Conservation (phyloP, 192 early-diverging fungal species). For the Coemansia umbellata region DNA sequence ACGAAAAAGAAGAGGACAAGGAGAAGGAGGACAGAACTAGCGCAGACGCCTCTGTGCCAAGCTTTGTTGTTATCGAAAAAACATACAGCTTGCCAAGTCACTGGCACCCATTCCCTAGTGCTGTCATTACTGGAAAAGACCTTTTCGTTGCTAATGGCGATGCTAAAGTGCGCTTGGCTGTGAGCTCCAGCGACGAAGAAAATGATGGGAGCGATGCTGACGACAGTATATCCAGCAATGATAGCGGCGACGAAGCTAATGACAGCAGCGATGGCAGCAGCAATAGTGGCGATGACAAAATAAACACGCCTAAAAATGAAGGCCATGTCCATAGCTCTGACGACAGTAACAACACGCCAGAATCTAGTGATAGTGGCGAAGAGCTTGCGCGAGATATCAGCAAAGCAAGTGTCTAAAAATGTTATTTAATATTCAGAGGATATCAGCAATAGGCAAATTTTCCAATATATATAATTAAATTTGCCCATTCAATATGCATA, state of each 20-base stretch:
- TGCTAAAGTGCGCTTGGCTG: constrained; percentile 22
- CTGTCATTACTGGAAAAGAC: constrained; percentile 35
- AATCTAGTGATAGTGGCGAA: constrained; percentile 12
- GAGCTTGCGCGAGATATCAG: constrained; percentile 10
- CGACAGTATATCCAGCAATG: not conserved
- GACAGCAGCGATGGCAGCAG: not conserved
- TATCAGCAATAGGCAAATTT: too few species aligned
- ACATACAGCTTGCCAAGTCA: constrained; percentile 26
- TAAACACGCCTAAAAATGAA: too few species aligned
- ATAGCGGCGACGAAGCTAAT: not conserved
- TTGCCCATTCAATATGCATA: too few species aligned
- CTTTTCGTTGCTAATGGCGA: constrained; percentile 36
- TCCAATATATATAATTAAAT: too few species aligned
- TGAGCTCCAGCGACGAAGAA: constrained; percentile 31
- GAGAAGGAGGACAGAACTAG: not conserved
- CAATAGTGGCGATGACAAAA: not conserved
- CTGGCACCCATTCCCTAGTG: constrained; percentile 48
- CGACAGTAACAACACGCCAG: too few species aligned
- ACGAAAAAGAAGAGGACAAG: too few species aligned
- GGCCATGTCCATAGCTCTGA: not conserved
- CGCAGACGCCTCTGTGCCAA: not conserved
- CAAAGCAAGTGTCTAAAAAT: constrained; percentile 4
- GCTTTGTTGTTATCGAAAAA: constrained; percentile 3
- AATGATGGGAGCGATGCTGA: constrained; percentile 6
- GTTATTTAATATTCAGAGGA: too few species aligned